Evolutionary conservation across 495 filamentous ascomycete species (phyloP), one percentile per base, ranked within the genome.

Genomic region (Podospora didyma): DNA sequence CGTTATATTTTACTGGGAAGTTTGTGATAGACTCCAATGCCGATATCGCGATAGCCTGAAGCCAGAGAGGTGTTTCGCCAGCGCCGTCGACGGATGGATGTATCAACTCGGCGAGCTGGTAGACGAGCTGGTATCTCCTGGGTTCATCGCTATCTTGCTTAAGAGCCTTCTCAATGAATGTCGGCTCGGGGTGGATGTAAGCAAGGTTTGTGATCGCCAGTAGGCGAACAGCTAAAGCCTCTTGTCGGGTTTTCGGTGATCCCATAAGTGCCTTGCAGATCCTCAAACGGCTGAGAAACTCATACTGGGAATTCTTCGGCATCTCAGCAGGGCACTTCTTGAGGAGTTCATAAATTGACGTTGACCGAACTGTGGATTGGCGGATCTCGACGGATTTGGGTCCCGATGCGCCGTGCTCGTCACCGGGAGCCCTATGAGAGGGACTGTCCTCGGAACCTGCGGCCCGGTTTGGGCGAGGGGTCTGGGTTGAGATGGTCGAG

Each of bases 171-270:
- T 91, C 85, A 46, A 89, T 79, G 65, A 97, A 96, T 9, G 81
- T 76, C 6, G 78, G 68, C 63, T 97, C 95, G 2, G 82, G 78
- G 62, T 91, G 84, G 52, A 97, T 86, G 69, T 95, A 97, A 9
- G 91, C 91, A 42, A 97, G 72, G 65, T 99, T 99, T 17, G 89
- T 91, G 60, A 97, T 83, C 22, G 95, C 93, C 46, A 97, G 75
- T 20, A 97, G 75, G 21, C 92, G 86, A 49, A 93, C 85, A 28
- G 86, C 83, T 37, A 97, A 77, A 20, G 94, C 85, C 59, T 89
- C 82, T 64, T 89, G 87, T 34, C 92, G 81, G 41, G 81, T 82
- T 46, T 83, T 79, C 26, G 77, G 60, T 2, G 89, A 86, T 2
- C 78, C 77, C 31, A 80, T 73, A 52, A 99, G 75, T 0, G 88